These are phyloP conservation scores for Phialophora tarda DNA, from an alignment of 2,329 filamentous ascomycete genomes.

Conservation along the genomic window DNA sequence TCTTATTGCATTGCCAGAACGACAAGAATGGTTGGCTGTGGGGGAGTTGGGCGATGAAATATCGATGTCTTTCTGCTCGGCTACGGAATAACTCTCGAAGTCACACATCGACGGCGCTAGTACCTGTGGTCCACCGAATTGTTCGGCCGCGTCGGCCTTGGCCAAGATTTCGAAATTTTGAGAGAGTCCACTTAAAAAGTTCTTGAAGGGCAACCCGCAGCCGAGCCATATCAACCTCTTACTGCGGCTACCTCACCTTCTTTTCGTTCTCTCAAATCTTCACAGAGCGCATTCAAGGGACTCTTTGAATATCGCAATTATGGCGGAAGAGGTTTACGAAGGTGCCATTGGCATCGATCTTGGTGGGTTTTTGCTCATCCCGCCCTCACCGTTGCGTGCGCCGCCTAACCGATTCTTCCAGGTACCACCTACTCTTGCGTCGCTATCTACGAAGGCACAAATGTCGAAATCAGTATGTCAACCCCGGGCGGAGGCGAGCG, in stretches of 20 bases:
- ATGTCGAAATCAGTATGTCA: conserved; percentile 92
- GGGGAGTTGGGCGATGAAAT: not conserved
- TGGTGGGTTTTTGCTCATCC: conserved; percentile 62
- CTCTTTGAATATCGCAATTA: conserved; percentile 48
- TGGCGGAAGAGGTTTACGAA: conserved; percentile 98
- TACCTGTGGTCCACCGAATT: conserved; percentile 3
- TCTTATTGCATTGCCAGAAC: not conserved
- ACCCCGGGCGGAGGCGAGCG: not conserved
- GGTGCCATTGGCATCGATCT: conserved; percentile 99
- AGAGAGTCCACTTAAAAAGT: conserved; percentile 22
- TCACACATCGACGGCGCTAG: not conserved
- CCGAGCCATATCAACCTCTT: conserved; percentile 3
- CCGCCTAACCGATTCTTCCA: conserved; percentile 50
- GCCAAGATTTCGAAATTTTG: conserved; percentile 25
- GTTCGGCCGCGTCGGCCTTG: conserved; percentile 6
- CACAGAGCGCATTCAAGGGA: conserved; percentile 8
- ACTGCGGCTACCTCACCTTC: conserved; percentile 8
- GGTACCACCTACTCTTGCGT: conserved; percentile 99
- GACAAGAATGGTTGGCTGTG: not conserved
- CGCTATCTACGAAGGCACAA: conserved; percentile 98
- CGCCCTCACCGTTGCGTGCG: conserved; percentile 38
- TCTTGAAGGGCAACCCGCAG: conserved; percentile 12
- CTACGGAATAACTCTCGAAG: no score
- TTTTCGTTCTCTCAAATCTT: conserved; percentile 10
- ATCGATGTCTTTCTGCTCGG: no score